Evolutionary conservation across 306 rosid genomes (phyloP), one percentile per base, ranked within the genome.

Genomic region (Vachellia collinsii): DNA sequence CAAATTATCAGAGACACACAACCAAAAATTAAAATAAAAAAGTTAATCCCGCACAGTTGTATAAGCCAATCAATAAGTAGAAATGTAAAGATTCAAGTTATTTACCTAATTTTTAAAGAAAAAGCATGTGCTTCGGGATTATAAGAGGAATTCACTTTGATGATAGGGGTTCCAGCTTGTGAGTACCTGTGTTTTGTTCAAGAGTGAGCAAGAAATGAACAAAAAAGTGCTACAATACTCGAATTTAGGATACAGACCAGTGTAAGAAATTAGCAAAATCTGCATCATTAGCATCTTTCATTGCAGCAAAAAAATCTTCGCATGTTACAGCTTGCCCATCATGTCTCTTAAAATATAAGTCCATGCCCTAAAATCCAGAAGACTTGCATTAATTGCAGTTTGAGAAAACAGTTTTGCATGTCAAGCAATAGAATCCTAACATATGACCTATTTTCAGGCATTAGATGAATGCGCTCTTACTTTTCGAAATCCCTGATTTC

Each of bases 321-420:
- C 99, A 96, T 43, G 99, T 96, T 64, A 96, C 99, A 76, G 99
- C 99, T 83, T 96, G 97, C 37, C 93, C 97, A 85, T 96, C 99
- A 77, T 96, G 99, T 84, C 98, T 92, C 89, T 93, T 81, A 77
- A 96, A 96, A 80, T 96, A 96, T 79, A 96, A 97, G 89, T 93
- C 99, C 99, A 96, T 96, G 84, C 99, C 99, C 99, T 96, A 88
- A 76, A 78, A 84, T 62, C 46, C 17, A 63, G 50, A 41, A 56
- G 78, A 80, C 43, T 83, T 77, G 25, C 50, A 63, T 62, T 47
- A 75, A 69, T 56, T 29, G 54, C 68, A 70, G 59, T 65, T 65
- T 61, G 83, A 78, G 80, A 34, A 63, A 56, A 75, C 47, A 69
- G 11, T 39, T 50, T 78, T 20, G 58, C 25, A 69, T 47, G 56